Evolutionary conservation across 1,284 basidiomycete genomes (phyloP), one percentile per base, ranked within the genome.

Genomic region (Papiliotrema fonsecae): DNA sequence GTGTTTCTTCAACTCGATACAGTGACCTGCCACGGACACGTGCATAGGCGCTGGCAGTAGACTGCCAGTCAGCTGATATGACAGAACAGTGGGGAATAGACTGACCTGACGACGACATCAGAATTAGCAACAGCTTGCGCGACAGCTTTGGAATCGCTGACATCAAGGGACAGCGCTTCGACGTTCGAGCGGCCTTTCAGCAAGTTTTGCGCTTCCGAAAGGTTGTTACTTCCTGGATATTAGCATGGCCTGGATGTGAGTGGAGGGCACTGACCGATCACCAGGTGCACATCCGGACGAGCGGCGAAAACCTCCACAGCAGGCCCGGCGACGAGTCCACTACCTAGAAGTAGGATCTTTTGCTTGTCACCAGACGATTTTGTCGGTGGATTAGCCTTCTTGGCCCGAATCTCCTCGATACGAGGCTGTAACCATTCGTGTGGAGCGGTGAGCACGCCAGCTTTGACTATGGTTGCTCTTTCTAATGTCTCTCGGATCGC

Each of bases 281-380:
- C 69, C 26, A 93, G 71, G 44, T 82, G 76, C 0, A 90, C 73
- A 56, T 87, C 85, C 0, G 62, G 55, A 40, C 77, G 71, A 59
- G 77, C 69, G 64, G 80, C 75, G 43, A 93, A 80, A 64, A 87
- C 82, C 52, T 86, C 81, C 6, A 89, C 83, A 7, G 85, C 85
- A 11, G 89, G 90, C 3, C 84, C 84, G 13, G 89, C 88, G 21
- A 93, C 92, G 82, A 93, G 91, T 18, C 92, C 93, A 47, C 86
- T 88, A 10, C 92, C 92, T 4, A 96, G 78, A 57, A 97, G 77
- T 25, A 97, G 73, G 0, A 93, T 78, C 57, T 77, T 82, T 73
- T 85, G 22, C 27, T 39, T 28, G 18, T 41, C 26, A n/a, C 25
- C 18, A 2, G 43, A 35, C 6, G 41, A 4, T n/a, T 25, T 27